Percentiles rank a stretch among this genome's conserved stretches.
phyloP scores from a whole-genome alignment of 1,284 basidiomycete species.

The Takashimella koratensis region DNA sequence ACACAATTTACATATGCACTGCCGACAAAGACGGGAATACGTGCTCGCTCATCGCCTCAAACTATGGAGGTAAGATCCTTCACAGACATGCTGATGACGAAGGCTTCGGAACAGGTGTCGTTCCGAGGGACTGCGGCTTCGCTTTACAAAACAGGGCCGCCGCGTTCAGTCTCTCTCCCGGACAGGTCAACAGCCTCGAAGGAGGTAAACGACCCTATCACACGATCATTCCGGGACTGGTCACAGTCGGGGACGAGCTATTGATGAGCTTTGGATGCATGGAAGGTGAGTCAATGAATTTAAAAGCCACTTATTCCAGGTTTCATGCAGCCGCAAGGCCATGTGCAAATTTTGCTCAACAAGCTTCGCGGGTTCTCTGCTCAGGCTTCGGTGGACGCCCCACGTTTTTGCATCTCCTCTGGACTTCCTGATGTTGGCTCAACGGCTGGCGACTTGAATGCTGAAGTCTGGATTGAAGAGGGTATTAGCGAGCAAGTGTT shows the following conservation, averaged over 20 bases:
- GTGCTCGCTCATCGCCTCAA: background rate
- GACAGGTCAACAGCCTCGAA: slow-evolving; percentile 73
- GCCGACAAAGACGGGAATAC: slow-evolving; percentile 85
- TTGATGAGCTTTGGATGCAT: slow-evolving; percentile 89
- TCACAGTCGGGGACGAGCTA: slow-evolving; percentile 71
- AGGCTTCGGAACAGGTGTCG: slow-evolving; percentile 59
- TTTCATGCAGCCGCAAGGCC: slow-evolving; percentile 84
- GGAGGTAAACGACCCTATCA: slow-evolving; percentile 85
- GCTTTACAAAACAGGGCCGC: slow-evolving; percentile 86
- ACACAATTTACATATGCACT: slow-evolving; percentile 88
- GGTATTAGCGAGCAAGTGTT: slow-evolving; percentile 64
- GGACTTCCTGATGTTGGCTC: no score
- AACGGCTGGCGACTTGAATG: slow-evolving; percentile 65
- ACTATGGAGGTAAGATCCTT: no score
- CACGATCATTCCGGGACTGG: slow-evolving; percentile 87
- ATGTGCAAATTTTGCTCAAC: slow-evolving; percentile 80
- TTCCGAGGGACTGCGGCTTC: slow-evolving; percentile 87
- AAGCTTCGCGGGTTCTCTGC: slow-evolving; percentile 42
- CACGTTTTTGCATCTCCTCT: slow-evolving; percentile 95
- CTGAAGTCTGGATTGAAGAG: slow-evolving; percentile 83
- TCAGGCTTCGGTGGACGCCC: slow-evolving; percentile 74
- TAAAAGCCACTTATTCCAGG: no score
- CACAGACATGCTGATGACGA: slow-evolving; percentile 53
- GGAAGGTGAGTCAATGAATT: no score
- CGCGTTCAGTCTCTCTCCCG: slow-evolving; percentile 71